Evolutionary conservation across 176 grass and related monocot genomes (phyloP).

Genomic region (Oryza glaberrima): DNA sequence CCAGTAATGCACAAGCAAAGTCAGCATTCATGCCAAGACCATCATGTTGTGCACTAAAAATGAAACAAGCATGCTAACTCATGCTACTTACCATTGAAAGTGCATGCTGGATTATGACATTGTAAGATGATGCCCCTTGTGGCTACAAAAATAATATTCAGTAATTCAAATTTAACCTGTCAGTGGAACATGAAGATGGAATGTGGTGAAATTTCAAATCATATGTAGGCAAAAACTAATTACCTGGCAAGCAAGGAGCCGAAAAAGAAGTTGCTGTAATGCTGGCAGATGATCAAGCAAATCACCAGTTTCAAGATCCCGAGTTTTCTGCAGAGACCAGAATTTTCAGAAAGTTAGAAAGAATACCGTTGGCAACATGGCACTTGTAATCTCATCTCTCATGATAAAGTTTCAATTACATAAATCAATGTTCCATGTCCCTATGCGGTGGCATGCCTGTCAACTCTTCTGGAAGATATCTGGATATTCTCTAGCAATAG

Average conservation of each 20-base stretch:
- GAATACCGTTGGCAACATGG: neutral
- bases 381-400: conserved; percentile 1
- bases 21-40: conserved; percentile 34
- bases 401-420: neutral
- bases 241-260: conserved; percentile 96
- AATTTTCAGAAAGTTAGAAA: conserved; percentile 35
- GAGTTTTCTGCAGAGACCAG: conserved; percentile 72
- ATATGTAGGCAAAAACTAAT: conserved; percentile 29
- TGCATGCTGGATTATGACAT: conserved; percentile 91
- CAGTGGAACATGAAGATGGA: conserved; percentile 23
- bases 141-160: conserved; percentile 59
- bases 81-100: conserved; percentile 83
- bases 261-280: conserved; percentile 83
- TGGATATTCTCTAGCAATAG: too few relatives aligned
- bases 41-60: conserved; percentile 31
- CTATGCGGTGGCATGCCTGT: too few relatives aligned
- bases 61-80: conserved; percentile 9
- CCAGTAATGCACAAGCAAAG: conserved; percentile 50
- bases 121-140: conserved; percentile 86
- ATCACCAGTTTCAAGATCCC: conserved; percentile 72
- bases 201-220: neutral
- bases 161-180: conserved; percentile 34
- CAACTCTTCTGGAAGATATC: too few relatives aligned
- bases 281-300: conserved; percentile 95
- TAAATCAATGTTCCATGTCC: neutral